These are phyloP conservation scores for Colletotrichum noveboracense DNA, from an alignment of 2,329 filamentous ascomycete genomes.

Conservation along the genomic window DNA sequence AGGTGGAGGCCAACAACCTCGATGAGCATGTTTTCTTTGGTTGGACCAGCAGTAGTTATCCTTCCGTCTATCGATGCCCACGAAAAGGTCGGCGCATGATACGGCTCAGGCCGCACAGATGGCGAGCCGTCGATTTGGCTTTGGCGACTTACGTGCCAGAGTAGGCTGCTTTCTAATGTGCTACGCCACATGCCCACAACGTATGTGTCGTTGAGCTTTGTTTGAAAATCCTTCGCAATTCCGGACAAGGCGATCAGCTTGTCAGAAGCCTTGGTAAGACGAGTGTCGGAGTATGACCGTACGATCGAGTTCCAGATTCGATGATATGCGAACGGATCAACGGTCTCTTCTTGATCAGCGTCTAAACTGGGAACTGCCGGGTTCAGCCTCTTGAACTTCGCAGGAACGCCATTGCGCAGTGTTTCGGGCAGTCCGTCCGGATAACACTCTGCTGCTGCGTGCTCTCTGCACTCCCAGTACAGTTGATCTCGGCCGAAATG, in stretches of 20 bases:
- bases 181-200: background rate
- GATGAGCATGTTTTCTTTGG: background rate
- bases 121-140: background rate
- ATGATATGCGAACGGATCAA: background rate
- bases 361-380: rapidly evolving
- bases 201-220: background rate
- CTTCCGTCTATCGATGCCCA: background rate
- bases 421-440: background rate
- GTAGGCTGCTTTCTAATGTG: background rate
- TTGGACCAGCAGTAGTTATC: rapidly evolving
- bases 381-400: background rate
- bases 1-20: background rate
- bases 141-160: background rate
- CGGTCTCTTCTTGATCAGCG: rapidly evolving
- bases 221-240: background rate
- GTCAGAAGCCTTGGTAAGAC: background rate
- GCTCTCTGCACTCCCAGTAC: conserved; percentile 4
- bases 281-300: background rate
- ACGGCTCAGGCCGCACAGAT: rapidly evolving
- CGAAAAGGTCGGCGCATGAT: background rate
- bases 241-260: background rate
- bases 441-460: background rate
- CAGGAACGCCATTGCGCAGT: background rate
- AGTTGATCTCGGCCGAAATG: background rate
- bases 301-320: background rate